A percentile compares a stretch with the other conserved stretches of the same genome.
phyloP scores from a whole-genome alignment of 768 basidiomycete species.

The Suillus decipiens region DNA sequence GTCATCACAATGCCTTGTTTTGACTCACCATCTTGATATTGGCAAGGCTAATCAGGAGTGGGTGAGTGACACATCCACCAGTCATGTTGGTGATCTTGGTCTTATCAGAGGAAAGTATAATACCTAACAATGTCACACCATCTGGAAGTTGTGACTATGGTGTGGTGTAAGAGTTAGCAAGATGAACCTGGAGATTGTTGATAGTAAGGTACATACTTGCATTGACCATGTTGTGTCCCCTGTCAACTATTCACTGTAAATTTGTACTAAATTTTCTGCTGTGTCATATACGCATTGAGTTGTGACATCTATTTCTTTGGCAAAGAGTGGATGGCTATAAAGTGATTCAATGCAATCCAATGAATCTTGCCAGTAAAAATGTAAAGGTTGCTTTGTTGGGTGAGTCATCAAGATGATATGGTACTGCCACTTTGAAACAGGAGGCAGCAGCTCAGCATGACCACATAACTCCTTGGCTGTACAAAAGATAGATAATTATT shows the following conservation, averaged over 20 bases:
- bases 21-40: conserved; percentile 22
- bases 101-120: conserved; percentile 29
- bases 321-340: conserved; percentile 26
- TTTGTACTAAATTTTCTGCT: conserved; percentile 12
- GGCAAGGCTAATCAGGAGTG: conserved; percentile 33
- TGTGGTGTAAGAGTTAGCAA: too few relatives aligned
- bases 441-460: conserved; percentile 23
- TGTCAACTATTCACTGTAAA: too few relatives aligned
- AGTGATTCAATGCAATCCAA: conserved; percentile 32
- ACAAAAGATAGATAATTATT: conserved; percentile 13
- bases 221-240: too few relatives aligned
- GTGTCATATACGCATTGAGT: conserved; percentile 18
- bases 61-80: too few relatives aligned
- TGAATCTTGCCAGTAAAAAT: conserved; percentile 30
- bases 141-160: conserved; percentile 2
- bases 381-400: conserved; percentile 27
- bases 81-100: conserved; percentile 32
- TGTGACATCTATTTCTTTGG: conserved; percentile 24
- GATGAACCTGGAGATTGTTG: too few relatives aligned
- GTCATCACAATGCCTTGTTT: too few relatives aligned
- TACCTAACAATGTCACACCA: conserved; percentile 24
- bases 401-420: conserved; percentile 5
- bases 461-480: conserved; percentile 23
- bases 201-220: too few relatives aligned
- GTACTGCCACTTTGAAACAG: conserved; percentile 24